A percentile compares a stretch with the other conserved stretches of the same genome.
Conservation (phyloP, 805 yeast genomes). For the Metschnikowia anglica region DNA sequence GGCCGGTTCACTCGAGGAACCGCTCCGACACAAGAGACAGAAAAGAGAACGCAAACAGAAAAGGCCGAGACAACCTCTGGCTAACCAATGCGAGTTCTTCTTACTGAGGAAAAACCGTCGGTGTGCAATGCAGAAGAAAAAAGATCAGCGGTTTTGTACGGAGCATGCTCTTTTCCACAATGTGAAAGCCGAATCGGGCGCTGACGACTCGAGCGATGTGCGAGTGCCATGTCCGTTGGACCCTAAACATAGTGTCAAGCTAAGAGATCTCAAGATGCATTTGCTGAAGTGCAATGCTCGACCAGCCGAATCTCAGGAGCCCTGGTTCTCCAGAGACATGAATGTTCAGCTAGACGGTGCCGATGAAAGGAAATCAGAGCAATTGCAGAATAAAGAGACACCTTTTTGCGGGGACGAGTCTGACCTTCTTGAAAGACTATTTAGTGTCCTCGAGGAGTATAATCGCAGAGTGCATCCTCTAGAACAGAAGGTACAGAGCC, state of each 20-base stretch:
- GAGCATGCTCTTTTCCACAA: slow-evolving; percentile 48
- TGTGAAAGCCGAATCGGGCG: slow-evolving; percentile 9
- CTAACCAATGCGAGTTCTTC: slow-evolving; percentile 46
- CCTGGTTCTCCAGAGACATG: slow-evolving; percentile 51
- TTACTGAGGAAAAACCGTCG: slow-evolving; percentile 50
- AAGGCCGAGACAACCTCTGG: slow-evolving; percentile 5
- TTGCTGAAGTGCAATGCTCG: slow-evolving; percentile 58
- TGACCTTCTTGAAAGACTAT: background rate
- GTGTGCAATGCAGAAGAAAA: slow-evolving; percentile 62
- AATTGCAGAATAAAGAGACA: background rate
- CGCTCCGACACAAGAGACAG: slow-evolving; percentile 3
- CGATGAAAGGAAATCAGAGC: background rate
- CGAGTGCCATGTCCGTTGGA: slow-evolving; percentile 78
- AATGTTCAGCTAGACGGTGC: slow-evolving; percentile 36
- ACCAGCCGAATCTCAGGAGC: slow-evolving; percentile 34
- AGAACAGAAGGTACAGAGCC: slow-evolving; percentile 19
- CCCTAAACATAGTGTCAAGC: slow-evolving; percentile 72
- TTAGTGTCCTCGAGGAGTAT: slow-evolving; percentile 7
- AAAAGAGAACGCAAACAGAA: slow-evolving; percentile 6
- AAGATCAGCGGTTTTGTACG: slow-evolving; percentile 53
- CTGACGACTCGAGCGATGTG: slow-evolving; percentile 19
- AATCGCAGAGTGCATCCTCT: slow-evolving; percentile 20
- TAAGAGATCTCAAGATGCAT: slow-evolving; percentile 54
- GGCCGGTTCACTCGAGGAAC: background rate
- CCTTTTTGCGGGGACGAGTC: background rate